Base-by-base conservation (phyloP, 202 grass and related monocot genomes). In the Zizania palustris region DNA sequence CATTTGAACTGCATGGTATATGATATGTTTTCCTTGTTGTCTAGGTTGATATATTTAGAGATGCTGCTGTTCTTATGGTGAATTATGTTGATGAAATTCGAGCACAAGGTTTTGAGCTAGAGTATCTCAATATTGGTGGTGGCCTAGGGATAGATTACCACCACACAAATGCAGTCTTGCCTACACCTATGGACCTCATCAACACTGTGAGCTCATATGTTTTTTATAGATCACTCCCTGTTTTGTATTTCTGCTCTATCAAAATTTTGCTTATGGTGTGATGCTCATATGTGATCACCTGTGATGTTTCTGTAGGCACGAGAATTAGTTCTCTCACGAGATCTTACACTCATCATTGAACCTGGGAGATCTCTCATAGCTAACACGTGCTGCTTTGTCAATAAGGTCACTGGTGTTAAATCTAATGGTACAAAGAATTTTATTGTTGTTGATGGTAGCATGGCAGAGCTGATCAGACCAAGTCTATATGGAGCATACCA, bases 401-500 rank as follows among this genome's bases (percentile, higher is more conserved):
- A 93, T 66, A 85, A 40, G 78, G 91, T 98, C 75, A 94, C 91
- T 69, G 95, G 91, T 79, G 95, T 97, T 71, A 94, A 98, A 92
- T 88, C 95, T 50, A 98, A 98, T 13, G 95, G 91, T 42, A 92
- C 89, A 59, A 93, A 98, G 62, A 98, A 98, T 62, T 98, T 98
- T 68, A 82, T 98, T 53, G 95, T 98, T 16, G 85, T 94, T 83
- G 95, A 98, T 46, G 95, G 95, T 20, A 94, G 95, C 82, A 98
- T 98, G 95, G 95, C 95, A 13, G 95, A 98, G 76, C 91, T 98
- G 44, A 98, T 94, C 82, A 93, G 95, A 21, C 95, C 95, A 65
- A 98, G 95, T 85, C 67, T 98, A n/a, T 98, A 98, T 88, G 95
- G 90, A 77, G 95, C 95, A 65, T 94, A 98, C 75, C 95, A 98